A percentile compares a stretch with the other conserved stretches of the same genome.
Conservation (phyloP, 2,329 filamentous ascomycete genomes). For the Hyphodiscus sp. region DNA sequence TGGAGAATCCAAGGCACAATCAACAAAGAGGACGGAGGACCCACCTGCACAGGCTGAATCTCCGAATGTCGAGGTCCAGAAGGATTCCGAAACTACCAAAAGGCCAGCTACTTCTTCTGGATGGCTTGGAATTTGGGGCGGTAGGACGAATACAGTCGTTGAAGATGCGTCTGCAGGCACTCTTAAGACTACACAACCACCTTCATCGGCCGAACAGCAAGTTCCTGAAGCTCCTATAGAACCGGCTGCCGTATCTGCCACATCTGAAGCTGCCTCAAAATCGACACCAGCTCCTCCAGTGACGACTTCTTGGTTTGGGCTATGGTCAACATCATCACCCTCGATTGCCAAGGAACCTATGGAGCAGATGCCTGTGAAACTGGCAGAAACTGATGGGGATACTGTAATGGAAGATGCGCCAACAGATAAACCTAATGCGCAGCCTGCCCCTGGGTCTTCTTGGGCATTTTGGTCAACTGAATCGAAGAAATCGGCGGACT, state of each 20-base stretch:
- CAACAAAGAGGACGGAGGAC: conserved; percentile 1
- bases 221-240: not conserved
- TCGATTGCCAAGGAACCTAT: conserved; percentile 20
- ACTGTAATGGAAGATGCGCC: conserved; percentile 20
- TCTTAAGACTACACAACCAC: conserved; percentile 1
- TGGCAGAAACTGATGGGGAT: conserved; percentile 11
- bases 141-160: conserved; percentile 21
- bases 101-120: conserved; percentile 34
- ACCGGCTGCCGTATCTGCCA: not conserved
- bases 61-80: not conserved
- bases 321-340: conserved; percentile 23
- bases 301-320: conserved; percentile 27
- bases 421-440: conserved; percentile 1
- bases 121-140: conserved; percentile 51
- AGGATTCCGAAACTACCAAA: conserved; percentile 4
- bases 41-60: not conserved
- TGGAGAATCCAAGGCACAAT: not conserved
- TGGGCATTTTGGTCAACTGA: conserved; percentile 74
- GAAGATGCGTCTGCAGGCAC: conserved; percentile 2
- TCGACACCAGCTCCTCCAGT: conserved; percentile 2
- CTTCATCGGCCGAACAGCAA: conserved; percentile 11
- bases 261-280: conserved; percentile 1
- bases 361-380: conserved; percentile 20
- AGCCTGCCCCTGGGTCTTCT: conserved; percentile 49
- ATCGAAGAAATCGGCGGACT: conserved; percentile 22